These are phyloP conservation scores for Carex littledalei DNA, from an alignment of 176 grass and related monocot genomes.

Conservation along the genomic window DNA sequence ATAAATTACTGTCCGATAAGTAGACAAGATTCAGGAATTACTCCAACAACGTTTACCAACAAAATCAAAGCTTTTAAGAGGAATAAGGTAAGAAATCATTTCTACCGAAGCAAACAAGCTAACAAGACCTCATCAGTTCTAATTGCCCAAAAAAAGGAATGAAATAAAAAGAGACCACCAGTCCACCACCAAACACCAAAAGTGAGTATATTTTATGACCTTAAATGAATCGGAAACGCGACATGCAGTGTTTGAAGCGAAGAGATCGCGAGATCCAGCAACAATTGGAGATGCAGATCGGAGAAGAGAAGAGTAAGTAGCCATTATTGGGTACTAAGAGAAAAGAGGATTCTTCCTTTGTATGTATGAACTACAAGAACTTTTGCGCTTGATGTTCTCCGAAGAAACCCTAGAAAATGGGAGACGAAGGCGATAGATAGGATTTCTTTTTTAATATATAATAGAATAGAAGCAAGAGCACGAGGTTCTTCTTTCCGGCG, in stretches of 20 bases:
- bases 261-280: slow-evolving; percentile 40
- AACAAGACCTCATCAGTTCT: neutral
- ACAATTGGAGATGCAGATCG: slow-evolving; percentile 23
- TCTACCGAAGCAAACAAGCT: no score
- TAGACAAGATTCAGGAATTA: neutral
- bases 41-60: neutral
- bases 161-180: neutral
- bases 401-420: neutral
- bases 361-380: neutral
- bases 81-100: neutral
- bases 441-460: neutral
- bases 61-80: neutral
- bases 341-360: neutral
- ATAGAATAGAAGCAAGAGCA: neutral
- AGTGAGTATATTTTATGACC: slow-evolving; percentile 21
- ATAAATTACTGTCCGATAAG: neutral
- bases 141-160: neutral
- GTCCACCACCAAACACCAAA: neutral
- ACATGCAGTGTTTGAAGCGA: neutral
- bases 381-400: neutral
- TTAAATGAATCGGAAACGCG: slow-evolving; percentile 22
- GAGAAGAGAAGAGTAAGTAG: slow-evolving; percentile 41
- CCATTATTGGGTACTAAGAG: slow-evolving; percentile 26
- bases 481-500: neutral
- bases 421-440: neutral